phyloP scores from a whole-genome alignment of 106 monocot species.

The Dendrobium catenatum region DNA sequence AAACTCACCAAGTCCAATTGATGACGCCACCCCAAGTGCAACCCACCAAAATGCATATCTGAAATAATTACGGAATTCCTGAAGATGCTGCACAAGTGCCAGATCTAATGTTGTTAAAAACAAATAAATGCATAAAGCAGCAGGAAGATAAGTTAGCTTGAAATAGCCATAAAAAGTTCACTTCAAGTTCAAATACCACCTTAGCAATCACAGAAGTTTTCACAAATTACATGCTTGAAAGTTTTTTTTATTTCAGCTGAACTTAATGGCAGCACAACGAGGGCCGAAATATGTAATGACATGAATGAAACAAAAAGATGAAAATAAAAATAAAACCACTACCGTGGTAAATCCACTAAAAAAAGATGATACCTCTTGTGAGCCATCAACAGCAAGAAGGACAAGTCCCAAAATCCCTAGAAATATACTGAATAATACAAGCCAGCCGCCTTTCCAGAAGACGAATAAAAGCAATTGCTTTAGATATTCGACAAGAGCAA shows the following conservation, averaged over 20 bases:
- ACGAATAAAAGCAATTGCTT: constrained; percentile 47
- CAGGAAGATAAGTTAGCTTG: not conserved
- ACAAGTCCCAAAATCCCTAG: constrained; percentile 23
- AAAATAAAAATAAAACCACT: not conserved
- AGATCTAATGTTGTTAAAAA: not conserved
- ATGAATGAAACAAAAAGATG: not conserved
- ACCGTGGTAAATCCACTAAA: not conserved
- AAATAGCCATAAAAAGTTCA: not conserved
- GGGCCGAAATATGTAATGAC: not conserved
- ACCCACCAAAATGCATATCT: constrained; percentile 77
- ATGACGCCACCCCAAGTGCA: constrained; percentile 71
- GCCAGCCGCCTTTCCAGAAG: constrained; percentile 32
- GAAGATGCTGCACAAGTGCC: constrained; percentile 42
- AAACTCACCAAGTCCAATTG: constrained; percentile 72
- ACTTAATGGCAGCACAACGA: not conserved
- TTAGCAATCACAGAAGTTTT: not conserved
- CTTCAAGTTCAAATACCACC: not conserved
- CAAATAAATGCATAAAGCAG: not conserved
- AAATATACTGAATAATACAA: constrained; percentile 29
- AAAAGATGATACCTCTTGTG: constrained; percentile 55
- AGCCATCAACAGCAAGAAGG: constrained; percentile 47
- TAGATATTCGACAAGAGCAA: constrained; percentile 40
- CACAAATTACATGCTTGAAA: not conserved
- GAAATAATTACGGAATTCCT: constrained; percentile 40
- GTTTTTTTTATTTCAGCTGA: no score